These are phyloP conservation scores for Elsinoe ampelina DNA, from an alignment of 2,329 filamentous ascomycete genomes.

Conservation along the genomic window DNA sequence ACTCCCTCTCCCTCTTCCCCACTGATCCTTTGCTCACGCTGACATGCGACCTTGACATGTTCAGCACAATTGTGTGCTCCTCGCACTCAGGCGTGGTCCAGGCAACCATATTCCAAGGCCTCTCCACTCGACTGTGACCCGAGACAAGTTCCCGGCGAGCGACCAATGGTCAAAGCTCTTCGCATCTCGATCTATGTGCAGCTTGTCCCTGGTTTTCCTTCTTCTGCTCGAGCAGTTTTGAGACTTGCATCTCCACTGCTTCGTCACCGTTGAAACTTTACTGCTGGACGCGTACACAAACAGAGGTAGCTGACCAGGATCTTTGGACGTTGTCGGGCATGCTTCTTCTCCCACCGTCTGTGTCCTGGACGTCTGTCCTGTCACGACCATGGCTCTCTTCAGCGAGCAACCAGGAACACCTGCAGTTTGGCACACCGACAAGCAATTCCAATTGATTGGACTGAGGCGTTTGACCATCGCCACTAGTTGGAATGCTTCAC, in stretches of 20 bases:
- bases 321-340: background rate
- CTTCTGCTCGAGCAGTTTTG: constrained; percentile 1
- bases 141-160: constrained; percentile 8
- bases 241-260: background rate
- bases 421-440: background rate
- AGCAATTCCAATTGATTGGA: background rate
- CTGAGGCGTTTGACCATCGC: background rate
- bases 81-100: background rate
- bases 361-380: background rate
- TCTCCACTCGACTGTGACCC: background rate
- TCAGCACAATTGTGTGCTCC: background rate
- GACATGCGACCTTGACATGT: constrained; percentile 6
- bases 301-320: background rate
- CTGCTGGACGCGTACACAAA: background rate
- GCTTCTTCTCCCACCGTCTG: background rate
- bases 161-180: background rate
- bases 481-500: constrained; percentile 1
- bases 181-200: background rate
- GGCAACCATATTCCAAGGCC: constrained; percentile 2
- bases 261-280: constrained; percentile 3
- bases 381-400: background rate
- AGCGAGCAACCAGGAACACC: too few relatives aligned
- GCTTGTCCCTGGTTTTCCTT: background rate
- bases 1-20: background rate
- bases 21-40: constrained; percentile 8